Percentiles rank a stretch among this genome's conserved stretches.
These are phyloP conservation scores for Trichosporon faecale DNA, from an alignment of 1,284 basidiomycete genomes.

Conservation along the genomic window DNA sequence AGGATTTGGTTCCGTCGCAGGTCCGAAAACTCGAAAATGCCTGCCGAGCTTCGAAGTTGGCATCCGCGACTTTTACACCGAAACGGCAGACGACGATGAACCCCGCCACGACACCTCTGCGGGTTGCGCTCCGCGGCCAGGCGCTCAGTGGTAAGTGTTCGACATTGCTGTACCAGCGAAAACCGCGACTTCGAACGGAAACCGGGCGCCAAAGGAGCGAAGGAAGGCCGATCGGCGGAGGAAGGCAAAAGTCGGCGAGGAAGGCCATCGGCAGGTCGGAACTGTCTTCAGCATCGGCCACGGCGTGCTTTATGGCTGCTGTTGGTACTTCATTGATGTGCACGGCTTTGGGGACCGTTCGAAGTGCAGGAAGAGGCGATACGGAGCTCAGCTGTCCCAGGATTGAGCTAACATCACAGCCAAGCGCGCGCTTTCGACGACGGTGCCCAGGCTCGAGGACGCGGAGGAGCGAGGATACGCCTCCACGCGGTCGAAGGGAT, in stretches of 20 bases:
- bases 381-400: background rate
- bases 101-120: slow-evolving; percentile 6
- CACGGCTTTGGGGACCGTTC: background rate
- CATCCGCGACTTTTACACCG: slow-evolving; percentile 4
- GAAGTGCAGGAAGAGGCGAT: background rate
- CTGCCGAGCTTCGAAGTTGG: background rate
- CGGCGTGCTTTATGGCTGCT: too few species aligned
- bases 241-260: slow-evolving; percentile 3
- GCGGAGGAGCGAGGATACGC: background rate
- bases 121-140: background rate
- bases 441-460: background rate
- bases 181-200: background rate
- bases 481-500: background rate
- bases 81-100: slow-evolving; percentile 4
- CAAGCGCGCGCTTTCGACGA: slow-evolving; percentile 1
- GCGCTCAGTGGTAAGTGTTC: background rate
- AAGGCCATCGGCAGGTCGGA: background rate
- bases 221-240: background rate
- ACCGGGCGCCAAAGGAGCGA: background rate
- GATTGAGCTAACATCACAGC: background rate
- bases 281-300: background rate
- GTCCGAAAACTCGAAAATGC: slow-evolving; percentile 11
- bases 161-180: background rate
- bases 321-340: too few species aligned
- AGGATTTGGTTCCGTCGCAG: slow-evolving; percentile 1